A percentile compares a stretch with the other conserved stretches of the same genome.
phyloP scores from a whole-genome alignment of 179 eudicot species.

The Nepenthes alata region DNA sequence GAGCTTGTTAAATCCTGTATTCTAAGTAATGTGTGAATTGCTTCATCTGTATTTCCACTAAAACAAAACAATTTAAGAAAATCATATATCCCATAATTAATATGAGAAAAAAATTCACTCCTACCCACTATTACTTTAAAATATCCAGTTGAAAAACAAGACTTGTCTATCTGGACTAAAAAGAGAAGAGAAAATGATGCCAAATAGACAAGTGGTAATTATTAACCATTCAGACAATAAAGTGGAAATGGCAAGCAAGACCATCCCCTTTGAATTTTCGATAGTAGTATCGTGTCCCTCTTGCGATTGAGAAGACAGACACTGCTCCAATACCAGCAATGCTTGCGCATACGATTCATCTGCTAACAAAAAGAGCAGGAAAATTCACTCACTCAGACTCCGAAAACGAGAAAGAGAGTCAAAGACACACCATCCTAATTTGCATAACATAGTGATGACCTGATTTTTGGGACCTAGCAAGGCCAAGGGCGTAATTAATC shows the following conservation, averaged over 20 bases:
- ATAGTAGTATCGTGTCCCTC: conserved; percentile 29
- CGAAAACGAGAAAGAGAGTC: background rate
- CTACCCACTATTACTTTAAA: background rate
- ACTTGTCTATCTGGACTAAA: background rate
- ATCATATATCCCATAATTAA: background rate
- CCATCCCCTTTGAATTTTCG: conserved; percentile 55
- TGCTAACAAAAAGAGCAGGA: conserved; percentile 16
- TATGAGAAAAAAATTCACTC: background rate
- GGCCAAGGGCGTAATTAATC: conserved; percentile 63
- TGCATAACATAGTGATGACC: conserved; percentile 20
- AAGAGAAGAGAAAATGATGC: background rate
- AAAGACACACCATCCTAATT: background rate
- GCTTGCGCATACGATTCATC: conserved; percentile 76
- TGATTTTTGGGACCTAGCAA: conserved; percentile 52
- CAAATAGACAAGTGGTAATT: background rate
- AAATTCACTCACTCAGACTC: background rate
- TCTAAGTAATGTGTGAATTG: conserved; percentile 54
- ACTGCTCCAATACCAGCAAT: conserved; percentile 68
- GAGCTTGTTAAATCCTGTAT: conserved; percentile 45
- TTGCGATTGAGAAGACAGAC: conserved; percentile 40
- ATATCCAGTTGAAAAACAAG: background rate
- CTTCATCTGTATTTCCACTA: conserved; percentile 60
- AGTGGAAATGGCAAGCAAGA: conserved; percentile 68
- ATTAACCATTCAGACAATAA: conserved; percentile 60
- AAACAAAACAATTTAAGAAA: conserved; percentile 4